Evolutionary conservation across 176 grass and related monocot species (phyloP), one percentile per base, ranked within the genome.

Genomic region (Chloris gayana): DNA sequence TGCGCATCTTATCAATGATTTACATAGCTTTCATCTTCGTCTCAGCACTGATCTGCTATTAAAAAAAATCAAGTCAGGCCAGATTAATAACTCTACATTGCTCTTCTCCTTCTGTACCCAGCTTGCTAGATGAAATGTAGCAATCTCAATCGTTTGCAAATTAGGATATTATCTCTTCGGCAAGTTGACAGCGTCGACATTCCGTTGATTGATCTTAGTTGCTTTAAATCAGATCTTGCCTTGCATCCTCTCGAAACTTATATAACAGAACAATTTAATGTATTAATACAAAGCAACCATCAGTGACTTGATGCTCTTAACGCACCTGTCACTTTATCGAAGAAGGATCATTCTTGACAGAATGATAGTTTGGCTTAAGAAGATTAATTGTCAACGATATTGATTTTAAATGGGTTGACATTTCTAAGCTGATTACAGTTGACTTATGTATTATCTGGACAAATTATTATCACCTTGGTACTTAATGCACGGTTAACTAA

Each of bases 391-490:
- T 25, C 57, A 49, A 64, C 41, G 4, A 62, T 62, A 72, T 35
- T 50, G 9, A 63, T 82, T 82, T 63, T 63, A 63, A 73, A 73
- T 25, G 14, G 34, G 57, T 72, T 82, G 68, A 73, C 53, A 61
- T 61, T 71, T 32, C 71, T 81, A 9, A 59, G 38, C 61, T 61
- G 46, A 24, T 45, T 4, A 4, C 37, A 71, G 42, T 25, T 78
- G 67, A 70, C 80, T 50, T 62, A 0, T 44, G 41, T 44, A 44
- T 44, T 44, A 44, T 44, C 27, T 2, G 12, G 17, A 19, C 14
- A 70, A 31, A 24, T 24, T 24, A 8, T 70, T 60, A 27, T 50
- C 14, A 50, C 22, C 13, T 25, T 22, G 31, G 11, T 21, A 60
- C 26, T 42, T 39, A 31, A 68, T 39, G 14, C 18, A 12, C 75